Evolutionary conservation across 2,329 filamentous ascomycete species (phyloP).

Genomic region (Diaporthe sp.): DNA sequence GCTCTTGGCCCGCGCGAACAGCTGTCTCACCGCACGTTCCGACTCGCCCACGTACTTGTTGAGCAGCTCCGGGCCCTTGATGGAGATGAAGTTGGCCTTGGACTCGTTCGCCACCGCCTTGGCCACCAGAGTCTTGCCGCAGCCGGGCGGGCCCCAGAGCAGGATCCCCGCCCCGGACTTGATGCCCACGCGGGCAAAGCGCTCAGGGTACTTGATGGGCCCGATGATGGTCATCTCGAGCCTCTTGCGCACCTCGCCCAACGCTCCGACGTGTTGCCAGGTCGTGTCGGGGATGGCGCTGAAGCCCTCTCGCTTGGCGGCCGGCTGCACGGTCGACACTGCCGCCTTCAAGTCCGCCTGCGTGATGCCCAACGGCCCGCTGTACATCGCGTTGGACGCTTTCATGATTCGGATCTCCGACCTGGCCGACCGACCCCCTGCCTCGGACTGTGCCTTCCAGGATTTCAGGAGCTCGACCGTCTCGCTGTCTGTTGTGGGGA

Average conservation of each 20-base stretch:
- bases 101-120: conserved; percentile 97
- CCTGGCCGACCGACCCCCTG: background rate
- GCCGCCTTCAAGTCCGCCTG: conserved; percentile 79
- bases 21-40: conserved; percentile 90
- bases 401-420: conserved; percentile 36
- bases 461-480: background rate
- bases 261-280: conserved; percentile 91
- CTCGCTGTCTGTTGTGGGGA: background rate
- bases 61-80: conserved; percentile 94
- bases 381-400: conserved; percentile 33
- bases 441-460: background rate
- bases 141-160: conserved; percentile 96
- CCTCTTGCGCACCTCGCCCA: conserved; percentile 81
- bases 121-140: conserved; percentile 94
- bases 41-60: conserved; percentile 99
- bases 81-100: conserved; percentile 96
- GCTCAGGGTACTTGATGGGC: conserved; percentile 84
- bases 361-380: conserved; percentile 44
- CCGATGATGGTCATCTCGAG: conserved; percentile 88
- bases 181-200: conserved; percentile 82
- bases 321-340: conserved; percentile 80
- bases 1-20: conserved; percentile 88
- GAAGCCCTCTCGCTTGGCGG: conserved; percentile 92
- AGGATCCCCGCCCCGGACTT: conserved; percentile 86
- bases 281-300: conserved; percentile 93